Base-by-base conservation (phyloP, 2,329 filamentous ascomycete species). In the Cladorrhinum sp. region DNA sequence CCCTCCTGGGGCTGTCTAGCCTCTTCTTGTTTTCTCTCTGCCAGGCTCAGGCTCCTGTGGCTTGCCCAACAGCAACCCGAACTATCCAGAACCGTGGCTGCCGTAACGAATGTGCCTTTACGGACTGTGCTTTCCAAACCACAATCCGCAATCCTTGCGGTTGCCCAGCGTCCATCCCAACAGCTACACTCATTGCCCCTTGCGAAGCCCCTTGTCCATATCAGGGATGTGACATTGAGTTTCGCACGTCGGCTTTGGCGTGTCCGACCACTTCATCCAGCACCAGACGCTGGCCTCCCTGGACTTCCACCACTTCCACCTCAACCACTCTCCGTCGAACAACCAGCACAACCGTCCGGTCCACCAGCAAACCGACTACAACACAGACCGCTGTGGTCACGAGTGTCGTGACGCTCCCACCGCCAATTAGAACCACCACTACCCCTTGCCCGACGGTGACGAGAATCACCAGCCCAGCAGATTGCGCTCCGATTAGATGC, bases 381-480 rank as follows among this genome's bases (percentile, higher is more conserved):
- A 63, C 65, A 9, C 65, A 64, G 50, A 64, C 62, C 38, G 54
- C 59, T 5, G 61, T 68, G 38, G 48, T 64, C 52, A 67, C 66
- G 49, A 66, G 61, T 59, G 56, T 68, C 55, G 45, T 65, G 32
- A 64, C 64, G 12, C 68, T 69, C 20, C 66, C 68, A 29, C 66
- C 65, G 23, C 64, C 57, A 7, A 64, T 57, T 6, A 65, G 63
- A 20, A 67, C 63, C 55, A 70, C 59, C 36, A 61, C 57, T 22
- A 58, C 61, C 12, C 66, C 69, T 16, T 75, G 73, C 65, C 73
- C 73, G 25, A 74, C 70, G 1, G 68, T 75, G 32, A 75, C 71
- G 20, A 64, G 66, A 58, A 73, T 70, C 16, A 75, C 72, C 13
- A 68, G 67, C 51, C 74, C 74, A 5, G 66, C 60, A 56, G 67